phyloP scores from a whole-genome alignment of 805 yeast species.

The Metschnikowia chrysomelidarum region DNA sequence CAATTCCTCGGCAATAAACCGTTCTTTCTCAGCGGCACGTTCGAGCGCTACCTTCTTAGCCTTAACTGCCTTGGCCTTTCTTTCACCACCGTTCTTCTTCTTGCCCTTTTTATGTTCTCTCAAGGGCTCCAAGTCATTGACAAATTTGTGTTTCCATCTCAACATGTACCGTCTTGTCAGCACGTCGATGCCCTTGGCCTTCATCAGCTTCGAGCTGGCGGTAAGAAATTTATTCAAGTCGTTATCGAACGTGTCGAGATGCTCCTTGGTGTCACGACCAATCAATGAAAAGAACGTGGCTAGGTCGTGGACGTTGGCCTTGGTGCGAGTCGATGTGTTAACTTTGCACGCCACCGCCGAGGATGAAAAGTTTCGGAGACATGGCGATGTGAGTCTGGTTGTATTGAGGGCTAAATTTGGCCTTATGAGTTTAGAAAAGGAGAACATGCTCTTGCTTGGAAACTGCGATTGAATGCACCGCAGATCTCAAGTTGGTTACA shows the following conservation, averaged over 20 bases:
- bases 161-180: conserved; percentile 71
- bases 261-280: conserved; percentile 73
- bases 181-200: conserved; percentile 73
- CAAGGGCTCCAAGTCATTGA: conserved; percentile 52
- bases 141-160: conserved; percentile 66
- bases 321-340: conserved; percentile 51
- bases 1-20: conserved; percentile 33
- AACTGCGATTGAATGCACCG: background rate
- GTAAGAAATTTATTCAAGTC: conserved; percentile 60
- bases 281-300: conserved; percentile 69
- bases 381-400: conserved; percentile 7
- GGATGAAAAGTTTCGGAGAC: conserved; percentile 12
- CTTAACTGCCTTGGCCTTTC: conserved; percentile 55
- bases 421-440: conserved; percentile 13
- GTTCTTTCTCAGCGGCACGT: conserved; percentile 52
- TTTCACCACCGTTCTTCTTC: conserved; percentile 83
- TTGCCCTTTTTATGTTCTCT: conserved; percentile 61
- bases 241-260: conserved; percentile 60
- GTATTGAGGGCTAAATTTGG: conserved; percentile 7
- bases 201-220: conserved; percentile 54
- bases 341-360: conserved; percentile 27
- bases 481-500: background rate
- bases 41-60: conserved; percentile 61
- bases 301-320: conserved; percentile 56
- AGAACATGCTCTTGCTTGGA: conserved; percentile 10